A percentile compares a stretch with the other conserved stretches of the same genome.
Conservation (phyloP, 192 early-diverging fungal genomes). For the Coemansia sp. region DNA sequence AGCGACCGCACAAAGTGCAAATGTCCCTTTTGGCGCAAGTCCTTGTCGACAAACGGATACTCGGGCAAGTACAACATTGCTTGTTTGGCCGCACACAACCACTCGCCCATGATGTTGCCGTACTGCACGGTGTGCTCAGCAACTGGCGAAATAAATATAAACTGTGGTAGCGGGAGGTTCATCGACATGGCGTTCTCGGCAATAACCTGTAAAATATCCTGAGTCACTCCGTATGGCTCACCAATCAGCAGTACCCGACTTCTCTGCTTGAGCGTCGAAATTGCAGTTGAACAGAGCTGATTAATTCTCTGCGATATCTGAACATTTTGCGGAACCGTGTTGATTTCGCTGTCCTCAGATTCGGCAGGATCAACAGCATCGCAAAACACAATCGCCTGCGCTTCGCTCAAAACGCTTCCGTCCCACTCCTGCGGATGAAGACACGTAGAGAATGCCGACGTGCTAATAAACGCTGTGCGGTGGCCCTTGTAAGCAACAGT, state of each 20-base stretch:
- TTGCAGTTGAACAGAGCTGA: constrained; percentile 47
- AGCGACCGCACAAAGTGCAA: constrained; percentile 46
- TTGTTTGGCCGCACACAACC: constrained; percentile 70
- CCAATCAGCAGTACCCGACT: constrained; percentile 73
- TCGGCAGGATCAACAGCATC: constrained; percentile 39
- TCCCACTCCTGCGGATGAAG: constrained; percentile 57
- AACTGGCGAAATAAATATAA: constrained; percentile 72
- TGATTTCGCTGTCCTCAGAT: constrained; percentile 11
- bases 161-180: constrained; percentile 62
- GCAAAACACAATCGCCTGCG: constrained; percentile 49
- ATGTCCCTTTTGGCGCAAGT: constrained; percentile 50
- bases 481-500: constrained; percentile 62
- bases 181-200: constrained; percentile 57
- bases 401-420: constrained; percentile 30
- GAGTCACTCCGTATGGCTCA: constrained; percentile 67
- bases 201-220: constrained; percentile 70
- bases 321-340: constrained; percentile 11
- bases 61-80: constrained; percentile 67
- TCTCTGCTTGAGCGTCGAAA: constrained; percentile 51
- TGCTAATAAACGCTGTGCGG: constrained; percentile 50
- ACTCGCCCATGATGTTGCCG: constrained; percentile 84
- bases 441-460: constrained; percentile 40
- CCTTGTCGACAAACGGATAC: constrained; percentile 54
- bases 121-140: constrained; percentile 75
- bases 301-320: constrained; percentile 33